Percentiles rank a stretch among this genome's conserved stretches.
Evolutionary conservation across 192 early-diverging fungal genomes (phyloP).

Genomic region (Coemansia sp.): DNA sequence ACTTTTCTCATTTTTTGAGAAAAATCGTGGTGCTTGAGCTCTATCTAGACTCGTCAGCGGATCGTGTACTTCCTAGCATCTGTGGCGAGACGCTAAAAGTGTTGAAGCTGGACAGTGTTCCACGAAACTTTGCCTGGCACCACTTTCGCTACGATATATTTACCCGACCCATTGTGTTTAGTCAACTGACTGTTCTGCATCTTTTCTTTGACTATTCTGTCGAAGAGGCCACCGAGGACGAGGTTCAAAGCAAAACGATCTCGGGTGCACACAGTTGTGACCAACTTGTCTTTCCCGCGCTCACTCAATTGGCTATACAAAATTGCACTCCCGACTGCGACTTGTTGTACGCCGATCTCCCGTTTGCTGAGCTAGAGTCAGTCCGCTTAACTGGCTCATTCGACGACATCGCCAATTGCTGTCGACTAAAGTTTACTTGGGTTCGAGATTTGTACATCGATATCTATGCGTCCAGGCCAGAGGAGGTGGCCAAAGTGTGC

Average conservation of each 20-base stretch:
- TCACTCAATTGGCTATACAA: neutral
- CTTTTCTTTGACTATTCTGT: neutral
- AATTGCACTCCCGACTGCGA: slow-evolving; percentile 9
- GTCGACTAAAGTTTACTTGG: neutral
- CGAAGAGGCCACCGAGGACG: neutral
- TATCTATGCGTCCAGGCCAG: neutral
- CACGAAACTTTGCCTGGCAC: neutral
- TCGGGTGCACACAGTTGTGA: neutral
- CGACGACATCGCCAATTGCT: neutral
- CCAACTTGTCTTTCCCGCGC: neutral
- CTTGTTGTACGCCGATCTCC: neutral
- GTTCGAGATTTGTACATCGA: neutral
- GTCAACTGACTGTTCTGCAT: too few species aligned
- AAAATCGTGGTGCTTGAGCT: neutral
- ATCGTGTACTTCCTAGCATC: neutral
- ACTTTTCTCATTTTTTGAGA: neutral
- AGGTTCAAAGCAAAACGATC: neutral
- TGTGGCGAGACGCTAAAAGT: slow-evolving; percentile 1
- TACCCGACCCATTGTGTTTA: neutral
- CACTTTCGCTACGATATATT: neutral
- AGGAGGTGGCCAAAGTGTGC: neutral
- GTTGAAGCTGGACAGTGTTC: neutral
- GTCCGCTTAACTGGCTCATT: neutral
- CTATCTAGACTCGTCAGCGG: neutral
- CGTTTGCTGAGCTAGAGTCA: neutral